phyloP scores from a whole-genome alignment of 306 rosid species.

The Mimosa pudica region DNA sequence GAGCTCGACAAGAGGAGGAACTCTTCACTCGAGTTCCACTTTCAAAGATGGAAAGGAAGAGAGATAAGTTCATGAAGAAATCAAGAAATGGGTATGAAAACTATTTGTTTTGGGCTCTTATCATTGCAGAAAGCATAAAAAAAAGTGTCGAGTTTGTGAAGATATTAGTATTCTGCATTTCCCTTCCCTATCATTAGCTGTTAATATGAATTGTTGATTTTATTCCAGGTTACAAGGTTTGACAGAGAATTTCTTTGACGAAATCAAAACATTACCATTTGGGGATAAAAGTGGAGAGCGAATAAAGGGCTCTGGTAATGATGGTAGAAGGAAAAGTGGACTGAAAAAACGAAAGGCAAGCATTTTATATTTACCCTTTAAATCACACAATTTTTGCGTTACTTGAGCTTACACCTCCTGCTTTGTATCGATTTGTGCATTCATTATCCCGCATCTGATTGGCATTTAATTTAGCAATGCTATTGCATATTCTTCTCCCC shows the following conservation, averaged over 20 bases:
- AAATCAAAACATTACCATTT: conserved; percentile 67
- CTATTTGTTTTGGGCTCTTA: not conserved
- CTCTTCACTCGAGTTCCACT: conserved; percentile 77
- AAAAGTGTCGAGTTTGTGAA: not conserved
- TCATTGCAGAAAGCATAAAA: not conserved
- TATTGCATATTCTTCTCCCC: not conserved
- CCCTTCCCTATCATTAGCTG: not conserved
- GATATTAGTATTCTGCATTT: not conserved
- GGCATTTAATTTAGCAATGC: not conserved
- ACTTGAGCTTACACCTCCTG: conserved; percentile 17
- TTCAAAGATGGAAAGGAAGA: conserved; percentile 72
- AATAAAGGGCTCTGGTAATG: conserved; percentile 37
- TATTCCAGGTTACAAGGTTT: conserved; percentile 74
- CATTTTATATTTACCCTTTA: not conserved
- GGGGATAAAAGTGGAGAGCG: conserved; percentile 54
- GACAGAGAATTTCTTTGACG: conserved; percentile 79
- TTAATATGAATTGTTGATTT: conserved; percentile 7
- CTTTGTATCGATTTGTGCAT: not conserved
- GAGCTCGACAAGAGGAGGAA: conserved; percentile 79
- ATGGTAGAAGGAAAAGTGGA: conserved; percentile 49
- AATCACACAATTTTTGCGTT: not conserved
- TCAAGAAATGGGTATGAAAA: conserved; percentile 74
- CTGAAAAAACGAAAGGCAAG: conserved; percentile 74
- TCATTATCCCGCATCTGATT: conserved; percentile 14
- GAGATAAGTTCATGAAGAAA: conserved; percentile 70